Base-by-base conservation (phyloP, 2,329 filamentous ascomycete genomes). In the Talaromyces sp. region DNA sequence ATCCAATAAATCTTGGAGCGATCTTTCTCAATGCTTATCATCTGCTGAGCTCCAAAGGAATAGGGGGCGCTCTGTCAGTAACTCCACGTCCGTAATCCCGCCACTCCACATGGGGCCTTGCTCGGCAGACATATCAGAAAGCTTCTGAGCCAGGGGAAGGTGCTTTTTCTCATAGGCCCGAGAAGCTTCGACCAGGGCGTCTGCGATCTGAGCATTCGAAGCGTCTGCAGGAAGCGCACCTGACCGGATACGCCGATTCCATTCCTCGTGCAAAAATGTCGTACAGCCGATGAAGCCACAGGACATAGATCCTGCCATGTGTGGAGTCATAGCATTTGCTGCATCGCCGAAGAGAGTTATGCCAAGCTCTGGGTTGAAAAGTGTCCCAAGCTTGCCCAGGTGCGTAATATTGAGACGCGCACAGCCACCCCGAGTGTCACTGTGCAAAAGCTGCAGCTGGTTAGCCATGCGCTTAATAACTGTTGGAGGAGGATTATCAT, bases 21-120 rank as follows among this genome's bases (percentile, higher is more conserved):
- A 45, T 25, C 1, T 50, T 13, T 13, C 11, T 64, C 25, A 45
- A 22, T 61, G 56, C 9, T 61, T 62, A 11, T 65, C 31, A 57
- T 65, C 63, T 22, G 63, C 63, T 4, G 58, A 62, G 33, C 41
- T 22, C 63, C 63, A 65, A 15, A 65, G 25, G 25, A 61, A 61
- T 15, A 61, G 11, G 10, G 58, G 63, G 7, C 58, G 47, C 13
- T 61, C 58, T 13, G n/a, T 57, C 3, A 61, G 31, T 22, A 22
- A 17, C 2, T 37, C 7, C 10, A 61, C 63, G 7, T 65, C 63
- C 1, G 63, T 65, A 47, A 65, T 61, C 3, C 63, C 58, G 49
- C 63, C 63, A 19, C 63, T 65, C 63, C 63, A 65, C 49, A 65
- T 17, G 10, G 58, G 63, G 13, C 58, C 58, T 35, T 65, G 63